Base-by-base conservation (phyloP, 768 basidiomycete genomes). In the Agrocybe pediades region DNA sequence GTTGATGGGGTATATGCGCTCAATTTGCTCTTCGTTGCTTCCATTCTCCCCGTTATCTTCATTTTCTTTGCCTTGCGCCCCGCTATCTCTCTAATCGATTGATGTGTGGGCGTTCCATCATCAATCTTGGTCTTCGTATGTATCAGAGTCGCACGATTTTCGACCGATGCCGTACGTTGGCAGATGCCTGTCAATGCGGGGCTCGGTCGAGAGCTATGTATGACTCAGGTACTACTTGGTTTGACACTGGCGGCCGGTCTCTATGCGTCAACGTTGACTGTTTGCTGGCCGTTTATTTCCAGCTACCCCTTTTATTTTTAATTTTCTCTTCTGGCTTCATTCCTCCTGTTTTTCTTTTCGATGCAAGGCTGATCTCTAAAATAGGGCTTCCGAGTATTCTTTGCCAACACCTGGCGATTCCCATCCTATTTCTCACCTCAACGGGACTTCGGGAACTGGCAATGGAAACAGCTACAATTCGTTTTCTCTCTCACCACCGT, bases 391-490 rank as follows among this genome's bases (percentile, higher is more conserved):
- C 6, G 75, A 77, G 41, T 80, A 76, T 61, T 77, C 72, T 0
- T 74, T 77, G 39, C 76, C 72, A 25, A 82, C 75, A 0, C 78
- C 76, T 17, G 55, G 58, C n/a, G 58, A 65, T 19, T 53, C 60
- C 9, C 64, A 72, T 29, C 70, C 72, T 0, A 69, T 67, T 27
- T 55, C 58, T 20, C 57, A 64, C 21, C 62, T 58, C 44, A 27
- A 5, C 51, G 48, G 27, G 46, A 51, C 9, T 58, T 57, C 13
- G 41, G 69, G 0, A 72, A 71, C 23, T 54, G 65, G 2, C 70
- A 70, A 29, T 59, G 65, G 2, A 64, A 65, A 59, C 16, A 69
- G 56, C 1, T 68, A 68, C 46, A 65, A 62, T 0, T 65, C 66
- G 5, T 72, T 70, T 49, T 64, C 65, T 3, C 64, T 70, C 41